These are phyloP conservation scores for Powellomyces hirtus DNA, from an alignment of 192 early-diverging fungal species.

Conservation along the genomic window DNA sequence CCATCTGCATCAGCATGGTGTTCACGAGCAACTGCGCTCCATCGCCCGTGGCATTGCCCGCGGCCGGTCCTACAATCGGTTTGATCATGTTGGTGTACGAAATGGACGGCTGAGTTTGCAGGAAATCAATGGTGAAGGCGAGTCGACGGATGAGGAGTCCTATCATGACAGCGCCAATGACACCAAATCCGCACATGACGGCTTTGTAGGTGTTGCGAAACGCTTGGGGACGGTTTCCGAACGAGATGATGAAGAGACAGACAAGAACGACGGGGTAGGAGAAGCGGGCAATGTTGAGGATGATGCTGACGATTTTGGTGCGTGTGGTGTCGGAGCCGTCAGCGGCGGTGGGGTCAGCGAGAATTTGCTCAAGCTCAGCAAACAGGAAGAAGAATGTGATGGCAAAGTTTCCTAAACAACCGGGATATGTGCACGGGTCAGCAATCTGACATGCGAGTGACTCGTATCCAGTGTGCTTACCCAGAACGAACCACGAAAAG, in stretches of 20 bases:
- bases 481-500: slow-evolving; percentile 51
- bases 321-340: slow-evolving; percentile 4
- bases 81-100: slow-evolving; percentile 5
- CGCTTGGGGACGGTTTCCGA: slow-evolving; percentile 53
- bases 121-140: not conserved
- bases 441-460: not conserved
- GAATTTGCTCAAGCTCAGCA: slow-evolving; percentile 44
- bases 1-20: slow-evolving; percentile 8
- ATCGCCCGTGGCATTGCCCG: not conserved
- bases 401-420: slow-evolving; percentile 30
- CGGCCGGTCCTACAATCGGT: not conserved
- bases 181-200: slow-evolving; percentile 38
- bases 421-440: not conserved
- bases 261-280: slow-evolving; percentile 36
- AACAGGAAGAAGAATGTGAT: slow-evolving; percentile 41
- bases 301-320: slow-evolving; percentile 19
- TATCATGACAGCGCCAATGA: slow-evolving; percentile 43
- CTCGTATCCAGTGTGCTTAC: slow-evolving; percentile 1
- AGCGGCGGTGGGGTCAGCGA: slow-evolving; percentile 11
- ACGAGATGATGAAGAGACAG: slow-evolving; percentile 43
- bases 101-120: not conserved
- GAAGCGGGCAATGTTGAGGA: slow-evolving; percentile 23
- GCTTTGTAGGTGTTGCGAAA: slow-evolving; percentile 32
- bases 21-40: slow-evolving; percentile 23
- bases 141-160: slow-evolving; percentile 32